Base-by-base conservation (phyloP, 2,329 filamentous ascomycete species). In the Incumbomyces delicatus region DNA sequence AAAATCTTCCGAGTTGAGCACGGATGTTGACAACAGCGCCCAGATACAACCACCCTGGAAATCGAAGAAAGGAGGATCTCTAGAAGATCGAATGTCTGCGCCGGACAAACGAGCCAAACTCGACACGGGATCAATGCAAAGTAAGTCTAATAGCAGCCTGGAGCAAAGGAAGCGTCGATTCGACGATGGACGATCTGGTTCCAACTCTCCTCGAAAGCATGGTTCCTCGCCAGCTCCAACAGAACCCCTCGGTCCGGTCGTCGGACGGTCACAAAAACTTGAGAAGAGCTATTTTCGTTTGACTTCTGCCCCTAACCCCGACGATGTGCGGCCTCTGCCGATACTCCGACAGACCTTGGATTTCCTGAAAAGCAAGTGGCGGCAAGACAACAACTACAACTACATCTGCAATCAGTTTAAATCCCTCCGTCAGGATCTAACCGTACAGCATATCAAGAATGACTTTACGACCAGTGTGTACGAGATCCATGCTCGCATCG, bases 321-420 rank as follows among this genome's bases (percentile, higher is more conserved):
- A 89, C 60, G 83, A 83, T 58, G 92, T 98, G 42, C 88, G 92
- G 38, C 92, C 92, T 17, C 75, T 94, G 61, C 69, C 69, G 41
- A 73, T 98, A 17, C 70, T 98, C 53, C 80, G 83, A 56, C 81
- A 92, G 67, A 89, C 90, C 5, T 69, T 98, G 65, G 87, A 94
- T 57, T 71, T 94, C 41, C 71, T 98, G 53, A 94, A 94, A 72
- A 85, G 83, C 71, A 96, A 94, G 69, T 98, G 92, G 92, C 85
- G 81, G 62, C 80, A 82, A 57, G 88, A 95, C 59, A 83, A 82
- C 69, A 95, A 96, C 68, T 98, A 98, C 67, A 82, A 80, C 57
- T 98, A 95, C 69, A 94, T 95, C 54, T 96, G 92, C 77, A 89
- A 98, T 64, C 92, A 98, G 75, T 94, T 98, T 76, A 98, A 98